Conservation (phyloP, 495 filamentous ascomycete genomes). For the Hyaloscypha variabilis region DNA sequence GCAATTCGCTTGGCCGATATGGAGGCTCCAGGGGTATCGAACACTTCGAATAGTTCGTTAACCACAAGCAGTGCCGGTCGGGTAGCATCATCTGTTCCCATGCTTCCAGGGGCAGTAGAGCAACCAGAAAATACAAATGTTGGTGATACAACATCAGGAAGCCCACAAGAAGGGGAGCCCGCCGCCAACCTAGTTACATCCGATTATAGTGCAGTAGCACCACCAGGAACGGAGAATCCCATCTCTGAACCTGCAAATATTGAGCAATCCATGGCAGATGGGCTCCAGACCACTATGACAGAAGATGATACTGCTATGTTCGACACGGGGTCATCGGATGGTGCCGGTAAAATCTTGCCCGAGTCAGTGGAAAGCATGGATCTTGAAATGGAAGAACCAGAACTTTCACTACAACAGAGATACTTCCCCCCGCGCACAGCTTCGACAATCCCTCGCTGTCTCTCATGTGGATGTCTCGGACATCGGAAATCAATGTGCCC, state of each 20-base stretch:
- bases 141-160: background rate
- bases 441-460: conserved; percentile 14
- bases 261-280: too few relatives aligned
- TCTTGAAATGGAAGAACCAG: conserved; percentile 6
- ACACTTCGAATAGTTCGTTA: background rate
- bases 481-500: conserved; percentile 27
- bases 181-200: background rate
- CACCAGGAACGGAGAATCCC: too few relatives aligned
- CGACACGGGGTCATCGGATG: background rate
- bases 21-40: background rate
- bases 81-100: background rate
- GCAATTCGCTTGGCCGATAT: conserved; percentile 1
- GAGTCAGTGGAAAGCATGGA: background rate
- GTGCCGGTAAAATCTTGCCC: background rate
- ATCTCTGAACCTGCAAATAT: too few relatives aligned
- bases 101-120: background rate
- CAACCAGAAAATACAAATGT: background rate
- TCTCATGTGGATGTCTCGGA: conserved; percentile 23
- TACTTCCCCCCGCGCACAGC: conserved; percentile 24
- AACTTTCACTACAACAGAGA: conserved; percentile 18
- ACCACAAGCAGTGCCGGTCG: background rate
- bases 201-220: too few relatives aligned
- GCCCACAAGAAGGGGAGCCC: too few relatives aligned
- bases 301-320: background rate
- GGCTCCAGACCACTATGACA: too few relatives aligned